phyloP scores from a whole-genome alignment of 805 yeast species.

The Alloascoidea africana region DNA sequence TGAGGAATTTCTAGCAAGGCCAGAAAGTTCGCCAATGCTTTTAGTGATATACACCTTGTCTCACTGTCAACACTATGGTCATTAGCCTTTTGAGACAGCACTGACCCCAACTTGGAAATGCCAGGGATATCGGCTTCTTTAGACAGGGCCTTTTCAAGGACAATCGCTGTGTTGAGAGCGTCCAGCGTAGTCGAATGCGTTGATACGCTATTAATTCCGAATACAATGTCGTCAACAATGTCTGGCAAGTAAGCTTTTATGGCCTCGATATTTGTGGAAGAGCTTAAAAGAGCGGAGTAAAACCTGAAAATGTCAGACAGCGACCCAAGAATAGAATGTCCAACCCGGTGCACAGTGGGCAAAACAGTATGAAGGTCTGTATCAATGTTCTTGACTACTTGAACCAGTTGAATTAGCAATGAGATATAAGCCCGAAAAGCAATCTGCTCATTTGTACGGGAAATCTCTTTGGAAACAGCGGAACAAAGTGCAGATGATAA shows the following conservation, averaged over 20 bases:
- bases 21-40: background rate
- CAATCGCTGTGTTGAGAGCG: background rate
- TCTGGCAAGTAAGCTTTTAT: background rate
- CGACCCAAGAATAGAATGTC: background rate
- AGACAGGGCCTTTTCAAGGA: background rate
- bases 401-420: conserved; percentile 5
- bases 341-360: conserved; percentile 3
- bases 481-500: background rate
- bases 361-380: conserved; percentile 4
- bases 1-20: background rate
- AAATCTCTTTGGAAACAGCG: background rate
- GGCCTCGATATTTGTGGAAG: background rate
- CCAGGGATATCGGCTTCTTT: background rate
- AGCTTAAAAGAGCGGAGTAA: background rate
- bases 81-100: background rate
- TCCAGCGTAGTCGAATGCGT: background rate
- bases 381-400: conserved; percentile 5
- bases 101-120: background rate
- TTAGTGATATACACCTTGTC: background rate
- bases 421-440: conserved; percentile 5
- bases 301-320: background rate
- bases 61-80: background rate
- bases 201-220: background rate
- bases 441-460: conserved; percentile 5
- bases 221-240: background rate